Evolutionary conservation across 768 basidiomycete species (phyloP), one percentile per base, ranked within the genome.

Genomic region (Cystoderma amianthinum): DNA sequence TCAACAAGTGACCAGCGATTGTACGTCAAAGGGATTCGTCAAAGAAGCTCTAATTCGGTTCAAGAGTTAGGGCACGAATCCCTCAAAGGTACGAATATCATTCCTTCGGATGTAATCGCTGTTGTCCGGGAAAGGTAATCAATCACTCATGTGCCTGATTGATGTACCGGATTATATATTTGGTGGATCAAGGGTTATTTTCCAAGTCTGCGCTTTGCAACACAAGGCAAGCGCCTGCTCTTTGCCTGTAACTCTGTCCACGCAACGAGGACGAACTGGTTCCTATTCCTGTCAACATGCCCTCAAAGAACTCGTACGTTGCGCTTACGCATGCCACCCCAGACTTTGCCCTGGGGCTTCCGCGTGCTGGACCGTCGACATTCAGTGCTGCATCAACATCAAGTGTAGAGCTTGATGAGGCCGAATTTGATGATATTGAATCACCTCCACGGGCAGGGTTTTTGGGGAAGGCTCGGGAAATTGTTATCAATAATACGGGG

Each of bases 291-390:
- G 34, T 36, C 9, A 9, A 15, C n/a, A 36, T 36, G 34, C 9
- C 34, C 34, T 36, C 47, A 35, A 35, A 48, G 17, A 50, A 40
- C 44, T 42, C 44, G 19, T 54, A 50, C 24, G 38, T 52, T 16
- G 48, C 51, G 25, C 36, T 47, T 23, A 54, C 48, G 11, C 48
- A 54, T 1, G 51, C 52, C 23, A 40, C 41, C 36, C 36, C 48
- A 7, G 49, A 53, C 33, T 51, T 51, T 22, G 15, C 47, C 12
- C 36, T 46, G 19, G 16, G 45, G 12, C 43, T 43, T 30, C 23
- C 42, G n/a, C 36, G 41, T 11, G 36, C 34, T 9, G 7, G 9
- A 7, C 16, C 16, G 16, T n/a, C n/a, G 7, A 36, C 7, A 36
- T 7, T 15, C 34, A 9, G 9, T 36, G 34, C 25, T 28, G 7